Base-by-base conservation (phyloP, 805 yeast genomes). In the Candida manassasensis region DNA sequence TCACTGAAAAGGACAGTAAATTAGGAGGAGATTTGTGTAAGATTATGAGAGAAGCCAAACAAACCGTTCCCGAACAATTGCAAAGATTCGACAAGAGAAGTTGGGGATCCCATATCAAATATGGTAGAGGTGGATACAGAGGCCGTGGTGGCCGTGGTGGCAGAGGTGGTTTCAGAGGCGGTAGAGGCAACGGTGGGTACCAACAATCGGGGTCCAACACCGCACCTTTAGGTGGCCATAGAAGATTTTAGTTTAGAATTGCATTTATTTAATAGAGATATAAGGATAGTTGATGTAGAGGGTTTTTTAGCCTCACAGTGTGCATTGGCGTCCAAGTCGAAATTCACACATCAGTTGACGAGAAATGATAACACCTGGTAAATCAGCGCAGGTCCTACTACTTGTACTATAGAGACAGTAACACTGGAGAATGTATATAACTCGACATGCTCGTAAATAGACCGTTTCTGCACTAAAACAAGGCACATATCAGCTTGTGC, bases 41-140 rank as follows among this genome's bases (percentile, higher is more conserved):
- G 53, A 89, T 93, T 55, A 75, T 93, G 74, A 78, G 81, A 63
- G 98, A 93, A 75, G 98, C 98, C 47, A 84, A 90, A 59, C 98
- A 93, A 69, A 74, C 76, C 41, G 69, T 93, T 50, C 94, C 95
- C 47, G 82, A 81, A 36, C 86, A 79, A 57, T 75, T 93, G 53
- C 73, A 73, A 57, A 80, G 77, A 58, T 80, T 78, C 69, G 72
- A 67, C 53, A 64, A 69, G 59, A 63, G 69, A 55, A 86, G 83
- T 51, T 80, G 81, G 57, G 84, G 85, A 43, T 73, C 80, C 39
- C 73, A 66, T 48, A 64, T 67, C 42, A 61, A 69, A 57, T 67
- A 64, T 45, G 71, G 71, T 40, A 57, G 63, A 41, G 81, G 83
- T 48, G 79, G 86, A 48, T 79, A 82, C 48, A 62, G 69, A 49